Base-by-base conservation (phyloP, 495 filamentous ascomycete genomes). In the Neurospora terricola region DNA sequence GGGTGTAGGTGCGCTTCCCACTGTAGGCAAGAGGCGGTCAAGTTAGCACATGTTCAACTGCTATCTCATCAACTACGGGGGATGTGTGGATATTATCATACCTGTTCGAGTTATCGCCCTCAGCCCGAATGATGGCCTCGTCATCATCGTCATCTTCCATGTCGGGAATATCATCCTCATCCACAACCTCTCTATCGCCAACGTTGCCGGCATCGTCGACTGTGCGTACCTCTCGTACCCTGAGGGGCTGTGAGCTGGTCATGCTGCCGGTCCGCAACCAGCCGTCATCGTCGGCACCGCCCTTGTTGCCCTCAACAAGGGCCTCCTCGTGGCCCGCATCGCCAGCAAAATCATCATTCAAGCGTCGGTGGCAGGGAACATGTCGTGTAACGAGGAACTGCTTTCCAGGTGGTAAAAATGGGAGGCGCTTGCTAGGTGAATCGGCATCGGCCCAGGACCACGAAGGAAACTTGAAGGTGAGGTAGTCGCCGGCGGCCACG, bases 121-220 rank as follows among this genome's bases (percentile, higher is more conserved):
- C 88, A 4, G 86, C 96, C 4, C 92, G 84, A 75, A 99, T 98
- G 78, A 99, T 98, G 34, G 96, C 96, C 84, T 98, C 95, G 75
- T 97, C 94, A 73, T 98, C 96, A 76, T 98, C 95, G 71, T 97
- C 95, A 77, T 99, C 96, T 77, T 98, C 96, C 92, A 98, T 98
- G 81, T 98, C 96, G 1, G 94, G 94, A 73, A 98, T 97, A 78
- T 98, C 96, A 68, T 94, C 93, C 5, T 94, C 93, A 14, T 92
- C 90, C 37, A 90, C 90, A 23, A 85, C 83, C 74, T 92, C 91
- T 38, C 88, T 86, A 73, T 93, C 93, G 9, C 93, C 93, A 14
- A 93, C 87, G 76, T 92, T 90, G 30, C 91, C 92, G 38, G 87
- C 87, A 77, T 96, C 93, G 78, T 96, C 93, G 68, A 96, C 88